Base-by-base conservation (phyloP, 2,329 filamentous ascomycete genomes). In the Xylariaceae sp. region DNA sequence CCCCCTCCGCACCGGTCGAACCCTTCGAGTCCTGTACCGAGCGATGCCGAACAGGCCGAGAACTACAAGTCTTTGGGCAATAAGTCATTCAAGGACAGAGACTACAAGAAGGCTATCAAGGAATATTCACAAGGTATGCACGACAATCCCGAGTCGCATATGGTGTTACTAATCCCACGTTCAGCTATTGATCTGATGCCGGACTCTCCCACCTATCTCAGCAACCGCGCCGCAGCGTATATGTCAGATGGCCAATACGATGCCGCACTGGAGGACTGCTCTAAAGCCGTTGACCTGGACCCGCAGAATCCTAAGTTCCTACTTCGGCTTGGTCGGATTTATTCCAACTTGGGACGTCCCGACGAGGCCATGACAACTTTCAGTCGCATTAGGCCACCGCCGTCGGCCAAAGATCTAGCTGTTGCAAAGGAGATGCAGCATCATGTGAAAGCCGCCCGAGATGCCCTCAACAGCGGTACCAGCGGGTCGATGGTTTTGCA, bases 51-150 rank as follows among this genome's bases (percentile, higher is more conserved):
- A 50, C 89, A 96, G 68, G 90, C 92, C 22, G 94, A 99, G 74
- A 80, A 84, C 12, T 96, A 87, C 81, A 99, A 99, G 78, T 83
- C 88, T 64, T 84, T 89, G 2, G 94, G 94, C 55, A 99, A 99
- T 76, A 94, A 94, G 67, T 92, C 89, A 68, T 99, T 96, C 81
- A 97, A 96, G 77, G 89, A 92, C 60, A 89, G 87, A 69, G 89
- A 96, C 67, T 99, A 92, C 71, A 75, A 79, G 56, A 87, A 88
- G 68, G 92, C 94, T 21, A 92, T 97, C 69, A 82, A 88, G 63
- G 90, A 96, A 72, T 99, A 97, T 72, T 89, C 88, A 63, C 96
- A 95, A 83, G 92, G 92, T 96, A 78, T 68, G 40, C 16, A 16
- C 13, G 26, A 26, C 46, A 48, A 55, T 53, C 19, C 16, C 7